Evolutionary conservation across 441 rosid species (phyloP), one percentile per base, ranked within the genome.

Genomic region (Erodium texanum): DNA sequence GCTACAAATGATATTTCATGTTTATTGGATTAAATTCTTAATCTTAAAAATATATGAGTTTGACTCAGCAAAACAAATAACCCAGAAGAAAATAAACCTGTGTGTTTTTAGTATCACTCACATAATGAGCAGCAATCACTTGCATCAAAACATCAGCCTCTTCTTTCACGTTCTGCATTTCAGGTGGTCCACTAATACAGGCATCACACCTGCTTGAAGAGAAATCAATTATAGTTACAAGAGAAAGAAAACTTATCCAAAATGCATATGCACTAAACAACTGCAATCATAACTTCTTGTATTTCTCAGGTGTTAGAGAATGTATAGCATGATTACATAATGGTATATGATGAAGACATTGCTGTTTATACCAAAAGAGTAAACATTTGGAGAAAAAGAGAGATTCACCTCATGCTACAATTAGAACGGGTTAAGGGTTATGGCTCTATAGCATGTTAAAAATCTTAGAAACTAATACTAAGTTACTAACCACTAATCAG

Each of bases 131-230:
- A 71, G 86, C 73, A 66, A 90, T 76, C 68, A 80, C 84, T 77
- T 90, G 90, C 88, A 93, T 74, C 62, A 90, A 80, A 67, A 80
- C 72, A 65, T 74, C 77, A 45, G 89, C 89, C 75, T 90, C 92
- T 79, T 86, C 93, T 78, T 75, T 84, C 75, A 86, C 70, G 76
- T 90, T 79, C 70, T 82, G 83, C 80, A 64, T 78, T 67, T 81
- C 74, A 22, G 97, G 92, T 65, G 93, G 85, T 71, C 92, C 96
- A 45, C 78, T 32, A 65, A 76, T 80, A 74, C 98, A 93, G 67
- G 86, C 81, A 75, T 93, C 98, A 64, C 98, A 93, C 83, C 97
- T 90, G 86, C 71, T 66, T 52, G 69, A 62, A 41, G 29, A 76
- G 52, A 38, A 11, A 56, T 61, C 23, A 56, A 65, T 29, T 64